Evolutionary conservation across 2,329 filamentous ascomycete genomes (phyloP), one percentile per base, ranked within the genome.

Genomic region (Lachnellula suecica): DNA sequence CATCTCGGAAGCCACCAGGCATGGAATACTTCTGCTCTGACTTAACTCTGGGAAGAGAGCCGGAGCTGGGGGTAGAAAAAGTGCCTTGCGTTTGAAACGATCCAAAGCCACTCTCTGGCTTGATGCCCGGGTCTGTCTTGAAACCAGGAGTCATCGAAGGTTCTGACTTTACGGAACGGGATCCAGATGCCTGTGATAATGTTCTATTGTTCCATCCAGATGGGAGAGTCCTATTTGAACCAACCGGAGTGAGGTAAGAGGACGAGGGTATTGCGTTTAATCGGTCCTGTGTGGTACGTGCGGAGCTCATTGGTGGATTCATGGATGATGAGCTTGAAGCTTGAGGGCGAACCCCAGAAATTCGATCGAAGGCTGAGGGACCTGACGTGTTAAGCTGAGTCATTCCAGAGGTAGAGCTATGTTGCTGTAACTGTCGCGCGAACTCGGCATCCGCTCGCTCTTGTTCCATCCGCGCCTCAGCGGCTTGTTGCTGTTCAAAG

Each of bases 381-480:
- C 42, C 15, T 19, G 44, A 20, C 7, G 15, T 31, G 37, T 27
- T 34, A 44, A 50, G 47, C n/a, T 15, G 42, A 17, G 41, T 13
- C 15, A 42, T 17, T 15, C 11, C 20, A 13, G n/a, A n/a, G n/a
- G 40, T 22, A 25, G 17, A 43, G 13, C 51, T 29, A 34, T 56
- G 49, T 44, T 54, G 53, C 46, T 63, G 53, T 25, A 72, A 46
- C 15, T 42, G 54, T 17, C 62, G 61, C 23, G 69, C 69, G 55
- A 64, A 60, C 24, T 66, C 65, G 49, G 56, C 66, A 52, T 72
- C 72, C 13, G 65, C 57, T 44, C 68, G 70, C 27, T 67, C 66
- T 34, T 67, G 69, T 48, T 67, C 60, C 35, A 68, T 69, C 47
- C 68, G 66, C 23, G 74, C 71, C 47, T 71, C 74, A 59, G 29